A percentile compares a stretch with the other conserved stretches of the same genome.
Conservation (phyloP, 768 basidiomycete genomes). For the Macrolepiota fuliginosa region DNA sequence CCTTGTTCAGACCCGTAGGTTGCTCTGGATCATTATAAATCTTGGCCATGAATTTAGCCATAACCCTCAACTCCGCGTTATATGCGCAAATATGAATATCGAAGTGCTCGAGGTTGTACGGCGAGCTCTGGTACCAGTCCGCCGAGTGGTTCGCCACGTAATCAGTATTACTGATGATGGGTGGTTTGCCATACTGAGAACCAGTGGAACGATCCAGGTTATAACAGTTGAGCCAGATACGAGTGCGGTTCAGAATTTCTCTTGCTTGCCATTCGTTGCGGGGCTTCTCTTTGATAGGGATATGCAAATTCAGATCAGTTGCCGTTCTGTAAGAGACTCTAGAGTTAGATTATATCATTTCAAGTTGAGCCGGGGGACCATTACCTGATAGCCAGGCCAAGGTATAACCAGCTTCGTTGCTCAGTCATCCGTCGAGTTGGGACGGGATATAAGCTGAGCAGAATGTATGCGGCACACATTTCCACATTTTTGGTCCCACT, state of each 20-base stretch:
- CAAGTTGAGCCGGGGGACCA: conserved; percentile 8
- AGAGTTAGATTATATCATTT: conserved; percentile 11
- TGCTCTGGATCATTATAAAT: conserved; percentile 75
- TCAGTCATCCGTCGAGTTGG: conserved; percentile 84
- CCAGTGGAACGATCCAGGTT: conserved; percentile 89
- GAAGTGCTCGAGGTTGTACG: conserved; percentile 67
- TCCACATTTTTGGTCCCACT: conserved; percentile 81
- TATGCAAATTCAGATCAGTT: conserved; percentile 85
- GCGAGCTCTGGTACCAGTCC: conserved; percentile 69
- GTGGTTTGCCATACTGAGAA: conserved; percentile 84
- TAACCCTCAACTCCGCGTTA: conserved; percentile 68
- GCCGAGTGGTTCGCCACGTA: conserved; percentile 72
- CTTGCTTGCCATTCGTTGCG: conserved; percentile 79
- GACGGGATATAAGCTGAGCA: conserved; percentile 73
- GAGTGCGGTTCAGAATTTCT: conserved; percentile 86
- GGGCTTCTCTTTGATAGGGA: conserved; percentile 69
- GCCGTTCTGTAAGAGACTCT: conserved; percentile 56
- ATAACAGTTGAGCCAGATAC: conserved; percentile 89
- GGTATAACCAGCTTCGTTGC: conserved; percentile 86
- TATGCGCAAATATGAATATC: conserved; percentile 82
- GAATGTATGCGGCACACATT: conserved; percentile 79
- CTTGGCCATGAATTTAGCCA: conserved; percentile 55
- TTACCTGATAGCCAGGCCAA: conserved; percentile 85
- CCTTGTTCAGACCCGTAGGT: conserved; percentile 77
- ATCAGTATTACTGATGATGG: conserved; percentile 74